Evolutionary conservation across 1,139 yeast genomes (phyloP).

Genomic region (Arxiozyma bovina): DNA sequence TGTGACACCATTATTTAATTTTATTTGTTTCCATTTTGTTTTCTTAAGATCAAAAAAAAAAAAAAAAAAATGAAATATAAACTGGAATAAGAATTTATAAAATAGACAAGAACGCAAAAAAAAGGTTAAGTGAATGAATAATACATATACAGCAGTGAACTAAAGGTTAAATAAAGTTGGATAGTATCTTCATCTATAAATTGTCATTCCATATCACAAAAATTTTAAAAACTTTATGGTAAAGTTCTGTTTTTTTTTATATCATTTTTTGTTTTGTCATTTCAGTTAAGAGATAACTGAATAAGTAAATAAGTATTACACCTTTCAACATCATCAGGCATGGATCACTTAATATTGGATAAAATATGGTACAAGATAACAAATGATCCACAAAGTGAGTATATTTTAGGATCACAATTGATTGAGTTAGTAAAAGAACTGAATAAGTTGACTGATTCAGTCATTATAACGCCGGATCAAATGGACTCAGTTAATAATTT

Average conservation of each 20-base stretch:
- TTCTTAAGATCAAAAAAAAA: too few species aligned
- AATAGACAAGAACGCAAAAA: not conserved
- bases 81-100: too few species aligned
- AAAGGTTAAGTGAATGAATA: not conserved
- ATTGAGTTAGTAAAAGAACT: not conserved
- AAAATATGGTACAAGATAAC: constrained; percentile 1
- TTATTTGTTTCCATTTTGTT: not conserved
- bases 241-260: too few species aligned
- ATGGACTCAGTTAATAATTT: constrained; percentile 22
- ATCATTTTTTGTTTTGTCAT: not conserved
- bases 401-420: not conserved
- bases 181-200: too few species aligned
- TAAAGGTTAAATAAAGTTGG: not conserved
- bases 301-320: not conserved
- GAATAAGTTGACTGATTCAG: constrained; percentile 2
- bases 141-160: not conserved
- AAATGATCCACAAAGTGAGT: not conserved
- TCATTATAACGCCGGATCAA: constrained; percentile 18
- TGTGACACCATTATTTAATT: not conserved
- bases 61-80: not conserved
- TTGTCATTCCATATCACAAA: not conserved
- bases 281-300: too few species aligned
- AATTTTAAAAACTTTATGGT: too few species aligned
- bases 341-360: not conserved
- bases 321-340: not conserved